Percentiles rank a stretch among this genome's conserved stretches.
These are phyloP conservation scores for Apiospora aurea DNA, from an alignment of 2,329 filamentous ascomycete genomes.

Conservation along the genomic window DNA sequence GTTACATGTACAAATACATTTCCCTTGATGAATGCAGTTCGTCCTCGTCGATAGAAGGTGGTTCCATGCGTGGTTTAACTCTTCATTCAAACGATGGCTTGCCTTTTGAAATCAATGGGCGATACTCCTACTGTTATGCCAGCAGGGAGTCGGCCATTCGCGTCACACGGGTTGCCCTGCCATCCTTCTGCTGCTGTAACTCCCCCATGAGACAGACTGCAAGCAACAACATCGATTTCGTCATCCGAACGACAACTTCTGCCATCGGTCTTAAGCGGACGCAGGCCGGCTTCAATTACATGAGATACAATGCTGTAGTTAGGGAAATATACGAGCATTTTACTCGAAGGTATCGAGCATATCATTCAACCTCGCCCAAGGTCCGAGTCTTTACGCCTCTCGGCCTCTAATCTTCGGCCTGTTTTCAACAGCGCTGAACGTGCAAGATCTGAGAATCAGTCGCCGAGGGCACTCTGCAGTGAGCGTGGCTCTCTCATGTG, in stretches of 20 bases:
- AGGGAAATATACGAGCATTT: conserved; percentile 50
- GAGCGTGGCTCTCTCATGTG: conserved; percentile 27
- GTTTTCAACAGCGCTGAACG: conserved; percentile 41
- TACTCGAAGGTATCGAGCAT: conserved; percentile 54
- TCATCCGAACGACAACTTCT: background rate
- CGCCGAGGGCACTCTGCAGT: conserved; percentile 38
- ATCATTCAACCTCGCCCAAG: conserved; percentile 69
- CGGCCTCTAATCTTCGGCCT: conserved; percentile 56
- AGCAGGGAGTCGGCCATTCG: background rate
- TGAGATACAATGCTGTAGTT: background rate
- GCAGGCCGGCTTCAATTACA: background rate
- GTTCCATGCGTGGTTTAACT: background rate
- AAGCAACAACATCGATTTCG: background rate
- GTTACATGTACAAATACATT: background rate
- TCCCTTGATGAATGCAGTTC: background rate
- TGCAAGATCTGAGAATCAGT: conserved; percentile 49
- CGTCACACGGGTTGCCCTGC: background rate
- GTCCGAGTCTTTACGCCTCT: conserved; percentile 61
- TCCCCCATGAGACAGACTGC: background rate
- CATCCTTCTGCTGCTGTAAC: background rate
- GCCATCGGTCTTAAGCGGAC: background rate
- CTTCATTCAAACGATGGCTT: background rate
- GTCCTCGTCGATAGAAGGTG: background rate
- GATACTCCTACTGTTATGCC: background rate
- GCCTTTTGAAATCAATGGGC: background rate